A percentile compares a stretch with the other conserved stretches of the same genome.
These are phyloP conservation scores for Protomyces pachydermus DNA, from an alignment of 1,139 yeast genomes.

Conservation along the genomic window DNA sequence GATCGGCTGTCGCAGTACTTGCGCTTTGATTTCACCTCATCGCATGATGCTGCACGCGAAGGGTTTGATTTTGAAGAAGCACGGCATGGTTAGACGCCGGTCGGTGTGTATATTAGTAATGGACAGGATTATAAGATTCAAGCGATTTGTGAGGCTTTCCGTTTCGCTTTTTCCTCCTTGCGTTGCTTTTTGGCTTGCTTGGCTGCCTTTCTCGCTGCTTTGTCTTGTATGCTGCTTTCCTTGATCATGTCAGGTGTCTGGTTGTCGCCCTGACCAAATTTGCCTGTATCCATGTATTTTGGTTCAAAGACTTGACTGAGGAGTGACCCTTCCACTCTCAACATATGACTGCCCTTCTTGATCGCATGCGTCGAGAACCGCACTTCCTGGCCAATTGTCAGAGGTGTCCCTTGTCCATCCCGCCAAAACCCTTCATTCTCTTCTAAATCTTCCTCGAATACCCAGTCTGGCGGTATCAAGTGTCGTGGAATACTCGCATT, in stretches of 20 bases:
- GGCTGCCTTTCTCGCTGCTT: neutral
- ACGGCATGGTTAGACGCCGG: neutral
- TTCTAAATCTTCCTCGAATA: slow-evolving; percentile 72
- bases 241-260: neutral
- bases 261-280: neutral
- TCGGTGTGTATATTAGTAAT: neutral
- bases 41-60: neutral
- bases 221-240: neutral
- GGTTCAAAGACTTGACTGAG: slow-evolving; percentile 3
- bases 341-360: slow-evolving; percentile 23
- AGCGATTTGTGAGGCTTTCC: neutral
- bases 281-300: slow-evolving; percentile 2
- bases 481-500: slow-evolving; percentile 86
- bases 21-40: neutral
- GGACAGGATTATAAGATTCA: neutral
- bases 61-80: neutral
- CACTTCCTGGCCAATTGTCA: slow-evolving; percentile 4
- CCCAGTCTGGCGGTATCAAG: slow-evolving; percentile 78
- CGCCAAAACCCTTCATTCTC: slow-evolving; percentile 39
- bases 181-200: neutral
- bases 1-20: neutral
- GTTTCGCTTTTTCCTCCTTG: neutral
- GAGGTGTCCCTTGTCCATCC: slow-evolving; percentile 9
- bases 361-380: slow-evolving; percentile 12
- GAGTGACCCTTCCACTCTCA: slow-evolving; percentile 16